Conservation (phyloP, 768 basidiomycete genomes). For the Boletus rubescentipes region DNA sequence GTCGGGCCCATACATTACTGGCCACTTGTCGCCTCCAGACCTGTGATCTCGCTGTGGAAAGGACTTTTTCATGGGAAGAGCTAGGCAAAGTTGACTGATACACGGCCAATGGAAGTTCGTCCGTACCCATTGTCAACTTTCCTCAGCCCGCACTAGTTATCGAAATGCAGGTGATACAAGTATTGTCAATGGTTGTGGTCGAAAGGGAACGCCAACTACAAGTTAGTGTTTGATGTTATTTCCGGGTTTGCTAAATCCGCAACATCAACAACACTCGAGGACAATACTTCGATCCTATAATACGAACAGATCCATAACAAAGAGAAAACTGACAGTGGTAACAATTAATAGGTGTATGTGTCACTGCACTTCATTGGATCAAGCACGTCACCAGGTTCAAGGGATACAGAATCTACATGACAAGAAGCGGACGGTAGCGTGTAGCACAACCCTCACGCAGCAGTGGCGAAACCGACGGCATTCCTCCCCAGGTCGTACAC, state of each 20-base stretch:
- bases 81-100: conserved; percentile 3
- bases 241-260: neutral
- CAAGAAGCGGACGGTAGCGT: neutral
- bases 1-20: conserved; percentile 28
- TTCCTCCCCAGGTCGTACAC: conserved; percentile 79
- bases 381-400: conserved; percentile 5
- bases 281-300: neutral
- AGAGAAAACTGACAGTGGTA: neutral
- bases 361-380: conserved; percentile 10
- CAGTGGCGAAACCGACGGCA: conserved; percentile 82
- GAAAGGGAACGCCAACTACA: neutral
- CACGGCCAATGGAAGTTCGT: neutral
- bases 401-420: neutral
- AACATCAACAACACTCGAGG: too few species aligned
- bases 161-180: neutral
- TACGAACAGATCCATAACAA: neutral
- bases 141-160: neutral
- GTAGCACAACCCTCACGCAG: conserved; percentile 27
- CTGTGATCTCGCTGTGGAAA: conserved; percentile 26
- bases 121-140: conserved; percentile 14
- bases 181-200: neutral
- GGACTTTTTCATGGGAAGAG: conserved; percentile 4
- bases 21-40: conserved; percentile 21
- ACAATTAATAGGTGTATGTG: neutral
- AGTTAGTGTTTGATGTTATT: neutral